Evolutionary conservation across 345 rosid species (phyloP).

Genomic region (Eucalyptus pauciflora): DNA sequence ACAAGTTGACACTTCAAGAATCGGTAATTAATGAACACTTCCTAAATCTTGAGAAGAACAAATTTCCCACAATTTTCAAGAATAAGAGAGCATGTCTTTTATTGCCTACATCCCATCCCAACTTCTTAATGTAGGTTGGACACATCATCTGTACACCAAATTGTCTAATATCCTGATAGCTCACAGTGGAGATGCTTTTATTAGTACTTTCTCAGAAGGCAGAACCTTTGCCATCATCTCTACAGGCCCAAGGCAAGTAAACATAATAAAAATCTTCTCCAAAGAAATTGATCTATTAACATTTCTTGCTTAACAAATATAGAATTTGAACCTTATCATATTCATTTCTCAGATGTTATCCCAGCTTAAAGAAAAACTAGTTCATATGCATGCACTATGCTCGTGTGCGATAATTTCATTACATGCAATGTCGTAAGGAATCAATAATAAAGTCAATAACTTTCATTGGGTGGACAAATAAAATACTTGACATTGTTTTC

Average conservation of each 20-base stretch:
- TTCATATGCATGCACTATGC: not conserved
- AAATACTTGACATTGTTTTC: not conserved
- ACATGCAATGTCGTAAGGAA: accelerated
- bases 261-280: not conserved
- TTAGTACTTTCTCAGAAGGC: not conserved
- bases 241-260: not conserved
- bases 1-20: not conserved
- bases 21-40: not conserved
- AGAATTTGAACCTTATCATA: not conserved
- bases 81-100: not conserved
- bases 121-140: not conserved
- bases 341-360: not conserved
- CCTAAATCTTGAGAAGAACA: not conserved
- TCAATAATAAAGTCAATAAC: not conserved
- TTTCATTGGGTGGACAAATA: not conserved
- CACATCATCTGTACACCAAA: not conserved
- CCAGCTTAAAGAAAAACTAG: not conserved
- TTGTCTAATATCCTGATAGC: not conserved
- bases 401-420: not conserved
- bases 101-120: not conserved
- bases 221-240: not conserved
- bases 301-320: not conserved
- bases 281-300: not conserved
- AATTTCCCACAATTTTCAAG: not conserved
- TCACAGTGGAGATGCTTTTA: not conserved